Evolutionary conservation across 1,139 yeast genomes (phyloP).

Genomic region (Yarrowia galli): DNA sequence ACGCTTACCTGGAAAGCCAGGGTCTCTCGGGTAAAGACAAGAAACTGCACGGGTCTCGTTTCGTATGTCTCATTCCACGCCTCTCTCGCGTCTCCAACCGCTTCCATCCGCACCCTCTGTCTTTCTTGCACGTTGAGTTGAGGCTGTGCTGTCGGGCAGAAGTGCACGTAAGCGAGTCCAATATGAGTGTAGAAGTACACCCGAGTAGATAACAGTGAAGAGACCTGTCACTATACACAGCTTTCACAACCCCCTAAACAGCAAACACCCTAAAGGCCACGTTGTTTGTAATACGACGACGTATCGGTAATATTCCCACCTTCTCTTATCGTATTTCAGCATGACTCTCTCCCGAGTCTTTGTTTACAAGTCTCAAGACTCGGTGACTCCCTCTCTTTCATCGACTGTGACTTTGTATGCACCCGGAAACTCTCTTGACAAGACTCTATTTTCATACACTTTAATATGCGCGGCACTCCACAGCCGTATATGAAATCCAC

Average conservation of each 20-base stretch:
- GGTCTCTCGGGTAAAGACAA: not conserved
- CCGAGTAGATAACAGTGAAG: too few relatives aligned
- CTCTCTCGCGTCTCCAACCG: not conserved
- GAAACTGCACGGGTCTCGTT: not conserved
- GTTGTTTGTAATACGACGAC: too few relatives aligned
- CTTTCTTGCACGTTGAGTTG: not conserved
- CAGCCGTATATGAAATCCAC: constrained; percentile 33
- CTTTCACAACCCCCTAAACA: too few relatives aligned
- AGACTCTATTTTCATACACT: constrained; percentile 27
- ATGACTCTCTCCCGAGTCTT: too few relatives aligned
- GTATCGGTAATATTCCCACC: too few relatives aligned
- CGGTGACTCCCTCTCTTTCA: not conserved
- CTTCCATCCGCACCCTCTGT: not conserved
- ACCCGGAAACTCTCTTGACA: constrained; percentile 5
- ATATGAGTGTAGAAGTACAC: too few relatives aligned
- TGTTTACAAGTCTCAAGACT: too few relatives aligned
- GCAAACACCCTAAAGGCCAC: too few relatives aligned
- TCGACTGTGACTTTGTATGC: not conserved
- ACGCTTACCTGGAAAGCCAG: not conserved
- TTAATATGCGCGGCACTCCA: constrained; percentile 37
- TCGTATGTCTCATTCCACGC: constrained; percentile 9
- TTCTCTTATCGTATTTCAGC: too few relatives aligned
- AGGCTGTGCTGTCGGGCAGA: constrained; percentile 4
- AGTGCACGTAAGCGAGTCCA: not conserved
- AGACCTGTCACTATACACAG: too few relatives aligned